phyloP scores from a whole-genome alignment of 2,329 filamentous ascomycete genomes.

The Aspergillus luchuensis region DNA sequence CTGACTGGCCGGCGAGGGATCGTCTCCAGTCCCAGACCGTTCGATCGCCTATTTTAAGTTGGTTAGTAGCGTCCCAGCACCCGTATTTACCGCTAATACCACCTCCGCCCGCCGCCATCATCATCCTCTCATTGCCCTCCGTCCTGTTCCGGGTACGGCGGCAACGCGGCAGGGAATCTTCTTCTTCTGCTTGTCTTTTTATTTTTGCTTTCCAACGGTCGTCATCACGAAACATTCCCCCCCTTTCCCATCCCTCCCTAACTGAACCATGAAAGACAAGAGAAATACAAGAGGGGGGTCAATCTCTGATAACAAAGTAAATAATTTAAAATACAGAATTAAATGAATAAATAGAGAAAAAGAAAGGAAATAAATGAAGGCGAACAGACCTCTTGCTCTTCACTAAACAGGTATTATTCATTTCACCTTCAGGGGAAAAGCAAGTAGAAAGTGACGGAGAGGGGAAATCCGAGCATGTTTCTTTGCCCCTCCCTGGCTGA shows the following conservation, averaged over 20 bases:
- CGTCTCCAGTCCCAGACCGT: conserved; percentile 29
- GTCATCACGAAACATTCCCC: conserved; percentile 2
- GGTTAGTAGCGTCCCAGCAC: conserved; percentile 10
- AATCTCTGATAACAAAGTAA: no score
- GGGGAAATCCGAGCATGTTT: neutral
- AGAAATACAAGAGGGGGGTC: neutral
- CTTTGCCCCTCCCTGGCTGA: neutral
- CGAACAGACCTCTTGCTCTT: neutral
- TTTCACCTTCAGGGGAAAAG: neutral
- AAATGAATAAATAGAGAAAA: no score
- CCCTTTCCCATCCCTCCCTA: neutral
- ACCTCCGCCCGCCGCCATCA: conserved; percentile 10
- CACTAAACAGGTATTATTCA: neutral
- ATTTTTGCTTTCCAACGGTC: neutral
- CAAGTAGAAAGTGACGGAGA: neutral
- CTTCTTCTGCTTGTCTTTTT: no score
- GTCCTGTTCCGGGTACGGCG: conserved; percentile 23
- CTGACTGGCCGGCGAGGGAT: conserved; percentile 24
- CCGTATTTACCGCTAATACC: conserved; percentile 24
- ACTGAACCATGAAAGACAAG: neutral
- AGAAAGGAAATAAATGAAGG: neutral
- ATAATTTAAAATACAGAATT: no score
- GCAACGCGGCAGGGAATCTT: conserved; percentile 11
- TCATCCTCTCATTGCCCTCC: conserved; percentile 11
- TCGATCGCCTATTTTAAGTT: conserved; percentile 32